Evolutionary conservation across 169 alveolate species (phyloP), one percentile per base, ranked within the genome.

Genomic region (Plasmodium berghei): DNA sequence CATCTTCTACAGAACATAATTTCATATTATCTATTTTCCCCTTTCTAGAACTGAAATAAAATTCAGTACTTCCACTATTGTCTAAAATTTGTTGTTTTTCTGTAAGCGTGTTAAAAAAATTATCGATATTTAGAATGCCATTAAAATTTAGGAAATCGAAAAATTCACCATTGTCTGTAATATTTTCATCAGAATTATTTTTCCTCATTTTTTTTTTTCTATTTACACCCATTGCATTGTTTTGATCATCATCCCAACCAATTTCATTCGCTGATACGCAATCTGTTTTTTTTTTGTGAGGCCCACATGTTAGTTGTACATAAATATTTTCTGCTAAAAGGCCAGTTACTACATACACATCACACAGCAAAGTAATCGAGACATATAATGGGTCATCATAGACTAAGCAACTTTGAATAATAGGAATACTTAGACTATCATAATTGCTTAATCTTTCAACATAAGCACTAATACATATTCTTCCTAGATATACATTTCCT

Each of bases 221-320:
- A 72, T 49, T 72, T 63, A 14, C 45, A 63, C 71, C 52, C 49
- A 8, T 24, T 73, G 46, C 34, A 26, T 45, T 64, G 63, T 58
- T 18, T 48, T 61, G 73, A 34, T 34, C 42, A 34, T 34, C 42
- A 34, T 34, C 42, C 42, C 42, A 34, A 34, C 42, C 42, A 46
- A 80, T 77, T 14, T 87, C 88, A 45, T 61, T 74, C 0, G 88
- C 89, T 0, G 59, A 20, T 26, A 96, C 96, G 93, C 94, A 95
- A 49, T 91, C 95, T 28, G 98, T 95, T 62, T 93, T 55, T 52
- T 92, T 94, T 61, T 89, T 95, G 52, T 86, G 59, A 40, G 98
- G 98, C 0, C 98, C 98, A 58, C 97, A 95, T 22, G 95, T 92
- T 3, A 96, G 66, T 58, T 96, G 97, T 9, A 96, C 96, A 34